A percentile compares a stretch with the other conserved stretches of the same genome.
Conservation (phyloP, 78 protist genomes). For the Isochrysis galbana region DNA sequence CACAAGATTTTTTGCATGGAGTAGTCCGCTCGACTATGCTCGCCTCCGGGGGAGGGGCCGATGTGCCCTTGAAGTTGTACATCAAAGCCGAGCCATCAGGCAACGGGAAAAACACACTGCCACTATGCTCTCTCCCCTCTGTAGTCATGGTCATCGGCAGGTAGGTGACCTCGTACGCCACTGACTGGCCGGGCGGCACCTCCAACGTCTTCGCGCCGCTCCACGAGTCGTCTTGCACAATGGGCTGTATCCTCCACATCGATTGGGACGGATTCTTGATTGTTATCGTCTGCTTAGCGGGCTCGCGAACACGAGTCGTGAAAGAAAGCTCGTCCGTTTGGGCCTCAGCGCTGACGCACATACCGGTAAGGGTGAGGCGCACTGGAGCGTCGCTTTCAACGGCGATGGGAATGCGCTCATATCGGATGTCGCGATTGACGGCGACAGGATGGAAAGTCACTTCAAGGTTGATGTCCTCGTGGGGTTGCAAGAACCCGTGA, state of each 20-base stretch:
- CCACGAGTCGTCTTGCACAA: conserved; percentile 49
- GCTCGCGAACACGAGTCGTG: conserved; percentile 52
- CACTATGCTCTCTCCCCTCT: conserved; percentile 21
- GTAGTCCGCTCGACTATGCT: neutral
- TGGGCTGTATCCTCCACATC: conserved; percentile 64
- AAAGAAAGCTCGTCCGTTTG: conserved; percentile 5
- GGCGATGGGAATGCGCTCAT: conserved; percentile 14
- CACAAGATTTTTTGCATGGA: conserved; percentile 4
- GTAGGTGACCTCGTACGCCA: conserved; percentile 49
- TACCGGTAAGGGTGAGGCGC: conserved; percentile 55
- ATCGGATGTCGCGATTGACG: conserved; percentile 22
- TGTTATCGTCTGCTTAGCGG: conserved; percentile 4
- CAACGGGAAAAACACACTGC: conserved; percentile 69
- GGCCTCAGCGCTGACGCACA: conserved; percentile 34
- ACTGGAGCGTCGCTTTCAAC: conserved; percentile 40
- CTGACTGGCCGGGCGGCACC: conserved; percentile 15
- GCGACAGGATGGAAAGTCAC: conserved; percentile 46
- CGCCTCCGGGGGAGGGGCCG: conserved; percentile 49
- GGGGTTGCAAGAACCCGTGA: conserved; percentile 57
- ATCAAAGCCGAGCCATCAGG: conserved; percentile 75
- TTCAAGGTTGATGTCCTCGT: conserved; percentile 59
- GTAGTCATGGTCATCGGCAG: conserved; percentile 60
- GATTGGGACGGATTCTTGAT: neutral
- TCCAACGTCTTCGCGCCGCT: conserved; percentile 43
- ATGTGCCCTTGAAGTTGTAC: conserved; percentile 47